Conservation (phyloP, 148 eudicot genomes). For the Rhododendron williamsianum region DNA sequence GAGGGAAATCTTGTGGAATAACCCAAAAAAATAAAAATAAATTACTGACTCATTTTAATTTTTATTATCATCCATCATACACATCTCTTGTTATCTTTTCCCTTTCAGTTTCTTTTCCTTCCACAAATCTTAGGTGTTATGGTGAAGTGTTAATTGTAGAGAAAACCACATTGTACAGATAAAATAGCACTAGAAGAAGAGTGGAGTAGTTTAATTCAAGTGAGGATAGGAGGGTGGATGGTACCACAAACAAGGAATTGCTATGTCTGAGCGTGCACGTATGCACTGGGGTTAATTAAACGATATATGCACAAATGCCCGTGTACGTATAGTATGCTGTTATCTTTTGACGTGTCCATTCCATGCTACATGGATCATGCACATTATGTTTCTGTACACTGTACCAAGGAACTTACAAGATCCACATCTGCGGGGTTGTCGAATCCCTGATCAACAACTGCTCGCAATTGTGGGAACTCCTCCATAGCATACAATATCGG, state of each 20-base stretch:
- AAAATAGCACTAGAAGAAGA: not conserved
- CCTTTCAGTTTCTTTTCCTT: not conserved
- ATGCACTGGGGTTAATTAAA: not conserved
- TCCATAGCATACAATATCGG: slow-evolving; percentile 89
- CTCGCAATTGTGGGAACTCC: slow-evolving; percentile 77
- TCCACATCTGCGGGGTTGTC: slow-evolving; percentile 68
- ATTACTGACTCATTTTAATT: not conserved
- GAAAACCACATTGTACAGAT: not conserved
- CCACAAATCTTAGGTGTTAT: not conserved
- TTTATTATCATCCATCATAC: not conserved
- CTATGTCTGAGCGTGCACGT: not conserved
- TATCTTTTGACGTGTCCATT: not conserved
- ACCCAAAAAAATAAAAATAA: not conserved
- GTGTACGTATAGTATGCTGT: not conserved
- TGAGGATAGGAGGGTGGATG: not conserved
- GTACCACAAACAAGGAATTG: not conserved
- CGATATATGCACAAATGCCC: not conserved
- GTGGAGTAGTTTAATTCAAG: not conserved
- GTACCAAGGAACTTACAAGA: slow-evolving; percentile 49
- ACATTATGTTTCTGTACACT: not conserved
- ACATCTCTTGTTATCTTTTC: not conserved
- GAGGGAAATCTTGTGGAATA: not conserved
- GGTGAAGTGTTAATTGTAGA: not conserved
- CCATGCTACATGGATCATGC: not conserved
- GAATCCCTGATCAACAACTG: slow-evolving; percentile 67